A percentile compares a stretch with the other conserved stretches of the same genome.
phyloP scores from a whole-genome alignment of 495 filamentous ascomycete genomes.

The Aspergillus cavernicola region DNA sequence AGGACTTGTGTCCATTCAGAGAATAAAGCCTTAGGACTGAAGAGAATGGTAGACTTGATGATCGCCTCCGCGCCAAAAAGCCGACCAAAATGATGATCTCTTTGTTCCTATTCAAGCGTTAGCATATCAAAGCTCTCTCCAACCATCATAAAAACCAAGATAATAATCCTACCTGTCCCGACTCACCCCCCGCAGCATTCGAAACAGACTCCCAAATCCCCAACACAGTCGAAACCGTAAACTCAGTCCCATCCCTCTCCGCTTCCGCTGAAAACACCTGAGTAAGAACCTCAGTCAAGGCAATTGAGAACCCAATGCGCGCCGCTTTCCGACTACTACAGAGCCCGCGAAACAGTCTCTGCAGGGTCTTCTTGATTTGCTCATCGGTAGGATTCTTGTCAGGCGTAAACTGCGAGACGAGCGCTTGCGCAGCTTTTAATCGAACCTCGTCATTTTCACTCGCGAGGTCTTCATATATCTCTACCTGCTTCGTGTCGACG shows the following conservation, averaged over 20 bases:
- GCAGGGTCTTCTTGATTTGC: slow-evolving; percentile 43
- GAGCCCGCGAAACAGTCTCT: slow-evolving; percentile 77
- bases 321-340: slow-evolving; percentile 88
- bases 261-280: slow-evolving; percentile 42
- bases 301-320: slow-evolving; percentile 84
- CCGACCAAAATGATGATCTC: slow-evolving; percentile 78
- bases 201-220: slow-evolving; percentile 67
- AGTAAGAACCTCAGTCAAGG: slow-evolving; percentile 74
- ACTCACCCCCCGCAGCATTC: slow-evolving; percentile 55
- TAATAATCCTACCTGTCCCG: slow-evolving; percentile 50
- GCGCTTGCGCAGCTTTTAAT: slow-evolving; percentile 43
- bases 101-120: slow-evolving; percentile 59
- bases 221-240: slow-evolving; percentile 49
- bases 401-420: slow-evolving; percentile 46
- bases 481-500: slow-evolving; percentile 47
- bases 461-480: slow-evolving; percentile 55
- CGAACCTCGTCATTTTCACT: slow-evolving; percentile 49
- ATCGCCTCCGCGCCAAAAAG: slow-evolving; percentile 85
- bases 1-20: slow-evolving; percentile 59
- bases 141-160: background rate
- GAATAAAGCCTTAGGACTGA: slow-evolving; percentile 43
- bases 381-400: slow-evolving; percentile 38
- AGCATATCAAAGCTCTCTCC: slow-evolving; percentile 6
- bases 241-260: slow-evolving; percentile 31
- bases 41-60: slow-evolving; percentile 70